Evolutionary conservation across 257 asterid genomes (phyloP), one percentile per base, ranked within the genome.

Genomic region (Plantago elongata): DNA sequence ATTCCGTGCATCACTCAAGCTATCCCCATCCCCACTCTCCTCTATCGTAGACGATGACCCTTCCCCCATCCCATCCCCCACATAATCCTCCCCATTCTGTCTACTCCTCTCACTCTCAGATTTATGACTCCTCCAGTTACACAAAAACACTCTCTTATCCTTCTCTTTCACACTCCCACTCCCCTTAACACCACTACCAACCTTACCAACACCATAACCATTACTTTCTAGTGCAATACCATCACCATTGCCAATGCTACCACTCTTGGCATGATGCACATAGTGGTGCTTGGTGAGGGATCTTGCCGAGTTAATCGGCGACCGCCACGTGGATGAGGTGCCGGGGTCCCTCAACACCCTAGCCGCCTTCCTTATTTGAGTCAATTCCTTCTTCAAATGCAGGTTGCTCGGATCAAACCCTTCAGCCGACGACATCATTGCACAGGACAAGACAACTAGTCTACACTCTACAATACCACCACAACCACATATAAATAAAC

Each of bases 351-450:
- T 79, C 5, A 93, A 76, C 57, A 69, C 92, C 22, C 87, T 76
- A 42, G 97, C 89, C 11, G 96, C 96, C 82, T 93, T 93, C 27
- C 91, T 84, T 66, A 93, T 87, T 74, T 87, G 95, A 7, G 96
- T 90, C 54, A 90, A 57, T 72, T 93, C 97, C 66, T 88, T 93
- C 86, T 88, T 93, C 86, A 93, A 83, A 81, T 93, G 97, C 75
- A 93, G 78, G 78, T 83, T 84, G 75, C 97, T 82, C 13, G 95
- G 94, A 74, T 87, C 96, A 81, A 81, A 65, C 30, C 81, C 83
- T 61, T 76, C 80, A 12, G 63, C 30, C 10, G 77, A 60, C 10
- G 77, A 60, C 66, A 69, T 67, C 64, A 47, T 71, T 44, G 48
- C 9, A 9, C 1, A 22, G 27, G 27, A 0, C 14, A 54, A 11